A percentile compares a stretch with the other conserved stretches of the same genome.
phyloP scores from a whole-genome alignment of 83 land plant species.

The Thuja plicata region DNA sequence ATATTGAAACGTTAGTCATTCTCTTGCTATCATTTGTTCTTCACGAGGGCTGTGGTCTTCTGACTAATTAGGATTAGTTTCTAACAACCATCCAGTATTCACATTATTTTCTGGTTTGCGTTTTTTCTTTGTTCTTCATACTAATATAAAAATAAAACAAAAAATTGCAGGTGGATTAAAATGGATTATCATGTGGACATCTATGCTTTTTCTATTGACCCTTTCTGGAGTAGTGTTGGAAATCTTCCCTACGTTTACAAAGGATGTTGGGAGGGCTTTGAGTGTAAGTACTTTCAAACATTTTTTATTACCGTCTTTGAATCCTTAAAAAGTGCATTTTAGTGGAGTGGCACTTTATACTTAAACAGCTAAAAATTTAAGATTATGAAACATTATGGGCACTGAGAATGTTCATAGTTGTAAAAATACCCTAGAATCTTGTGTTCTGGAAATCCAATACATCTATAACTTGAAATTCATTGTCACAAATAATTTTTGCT shows the following conservation, averaged over 20 bases:
- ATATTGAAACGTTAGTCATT: background rate
- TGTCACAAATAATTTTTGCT: background rate
- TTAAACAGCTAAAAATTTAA: background rate
- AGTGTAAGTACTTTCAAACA: constrained; percentile 48
- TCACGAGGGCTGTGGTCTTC: background rate
- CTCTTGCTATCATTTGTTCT: background rate
- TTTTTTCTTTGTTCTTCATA: no score
- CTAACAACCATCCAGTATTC: background rate
- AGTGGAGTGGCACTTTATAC: background rate
- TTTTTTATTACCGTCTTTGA: background rate
- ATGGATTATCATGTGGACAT: constrained; percentile 36
- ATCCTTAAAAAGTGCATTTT: background rate
- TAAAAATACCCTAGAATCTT: background rate
- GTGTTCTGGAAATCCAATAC: background rate
- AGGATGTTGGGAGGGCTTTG: constrained; percentile 67
- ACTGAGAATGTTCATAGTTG: background rate
- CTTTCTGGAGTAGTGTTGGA: constrained; percentile 39
- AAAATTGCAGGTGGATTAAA: constrained; percentile 50
- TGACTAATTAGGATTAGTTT: background rate
- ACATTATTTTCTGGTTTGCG: background rate
- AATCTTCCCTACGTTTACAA: constrained; percentile 65
- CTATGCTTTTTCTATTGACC: constrained; percentile 42
- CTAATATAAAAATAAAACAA: no score
- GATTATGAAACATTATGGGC: background rate
- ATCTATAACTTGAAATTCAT: background rate